phyloP scores from a whole-genome alignment of 176 grass and related monocot genomes.

The Luzula sylvatica region DNA sequence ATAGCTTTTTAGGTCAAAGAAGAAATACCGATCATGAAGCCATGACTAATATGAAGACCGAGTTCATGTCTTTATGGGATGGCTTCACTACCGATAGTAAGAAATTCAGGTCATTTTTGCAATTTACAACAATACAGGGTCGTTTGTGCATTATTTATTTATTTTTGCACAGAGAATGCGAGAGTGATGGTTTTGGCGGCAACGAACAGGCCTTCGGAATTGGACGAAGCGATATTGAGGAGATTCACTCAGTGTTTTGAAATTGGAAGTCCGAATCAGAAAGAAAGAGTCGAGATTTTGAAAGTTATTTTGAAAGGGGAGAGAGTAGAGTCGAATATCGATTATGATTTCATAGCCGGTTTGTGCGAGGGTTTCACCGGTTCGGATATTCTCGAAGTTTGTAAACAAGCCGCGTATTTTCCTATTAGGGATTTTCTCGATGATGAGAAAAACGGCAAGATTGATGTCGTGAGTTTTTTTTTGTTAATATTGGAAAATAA shows the following conservation, averaged over 20 bases:
- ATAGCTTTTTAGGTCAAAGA: constrained; percentile 87
- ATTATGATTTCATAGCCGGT: constrained; percentile 59
- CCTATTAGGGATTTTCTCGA: constrained; percentile 80
- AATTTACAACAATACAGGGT: background rate
- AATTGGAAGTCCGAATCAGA: constrained; percentile 61
- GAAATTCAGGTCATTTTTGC: constrained; percentile 10
- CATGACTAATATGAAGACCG: constrained; percentile 97
- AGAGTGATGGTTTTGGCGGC: constrained; percentile 99
- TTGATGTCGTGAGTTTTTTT: constrained; percentile 34
- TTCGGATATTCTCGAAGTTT: constrained; percentile 81
- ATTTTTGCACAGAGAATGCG: constrained; percentile 50
- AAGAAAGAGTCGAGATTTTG: constrained; percentile 89
- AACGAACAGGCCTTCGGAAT: constrained; percentile 89
- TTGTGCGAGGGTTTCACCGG: constrained; percentile 88
- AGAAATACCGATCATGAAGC: constrained; percentile 77
- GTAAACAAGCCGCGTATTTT: constrained; percentile 92
- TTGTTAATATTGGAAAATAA: too few relatives aligned
- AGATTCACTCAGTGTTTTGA: constrained; percentile 91
- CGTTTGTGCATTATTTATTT: too few relatives aligned
- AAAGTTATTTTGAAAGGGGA: constrained; percentile 85
- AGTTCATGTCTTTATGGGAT: constrained; percentile 99
- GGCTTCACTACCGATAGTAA: constrained; percentile 96
- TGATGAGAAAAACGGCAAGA: constrained; percentile 57
- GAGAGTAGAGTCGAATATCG: constrained; percentile 50
- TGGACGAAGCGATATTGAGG: constrained; percentile 90